Evolutionary conservation across 1,284 basidiomycete species (phyloP), one percentile per base, ranked within the genome.

Genomic region (Anthracocystis walkeri): DNA sequence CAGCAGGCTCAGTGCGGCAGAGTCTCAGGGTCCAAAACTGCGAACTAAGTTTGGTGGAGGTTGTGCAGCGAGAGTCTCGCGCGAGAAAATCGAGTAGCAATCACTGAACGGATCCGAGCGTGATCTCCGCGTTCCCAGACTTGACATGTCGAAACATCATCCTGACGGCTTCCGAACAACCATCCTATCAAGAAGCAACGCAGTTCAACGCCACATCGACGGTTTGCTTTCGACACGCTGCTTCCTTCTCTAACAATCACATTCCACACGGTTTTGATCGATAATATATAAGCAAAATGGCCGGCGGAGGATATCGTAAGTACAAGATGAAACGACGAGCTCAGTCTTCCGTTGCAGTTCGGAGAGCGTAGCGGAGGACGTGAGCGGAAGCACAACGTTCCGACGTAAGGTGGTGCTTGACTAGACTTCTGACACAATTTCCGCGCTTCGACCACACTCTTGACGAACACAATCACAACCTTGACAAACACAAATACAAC

Each of bases 271-370:
- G 31, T 29, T 7, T 8, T 10, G 29, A 7, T 8, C 4, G 16
- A n/a, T 18, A 44, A 16, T 11, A 55, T 12, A 69, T 54, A 46
- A 33, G 41, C 68, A 77, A 45, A 3, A 82, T 82, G 81, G 81
- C 81, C 33, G 81, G 79, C 61, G 81, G 81, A 73, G 72, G 57
- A 41, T 77, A 78, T 52, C 79, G 79, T 81, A 72, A 65, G 79
- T 78, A 53, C 20, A 18, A n/a, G n/a, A n/a, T n/a, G n/a, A n/a
- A n/a, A 27, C 4, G 20, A 50, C 6, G 25, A 1, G 5, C 16
- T 18, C 25, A 2, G 35, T 16, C 35, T 38, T 38, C 14, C 35
- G 35, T 38, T 16, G 11, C 35, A 16, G 12, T 16, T 16, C 35
- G 35, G 35, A 38, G 2, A 38, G 35, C 35, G 3, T 38, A 3